Evolutionary conservation across 164 flowering plant genomes (phyloP), one percentile per base, ranked within the genome.

Genomic region (Paratinospora sagittata): DNA sequence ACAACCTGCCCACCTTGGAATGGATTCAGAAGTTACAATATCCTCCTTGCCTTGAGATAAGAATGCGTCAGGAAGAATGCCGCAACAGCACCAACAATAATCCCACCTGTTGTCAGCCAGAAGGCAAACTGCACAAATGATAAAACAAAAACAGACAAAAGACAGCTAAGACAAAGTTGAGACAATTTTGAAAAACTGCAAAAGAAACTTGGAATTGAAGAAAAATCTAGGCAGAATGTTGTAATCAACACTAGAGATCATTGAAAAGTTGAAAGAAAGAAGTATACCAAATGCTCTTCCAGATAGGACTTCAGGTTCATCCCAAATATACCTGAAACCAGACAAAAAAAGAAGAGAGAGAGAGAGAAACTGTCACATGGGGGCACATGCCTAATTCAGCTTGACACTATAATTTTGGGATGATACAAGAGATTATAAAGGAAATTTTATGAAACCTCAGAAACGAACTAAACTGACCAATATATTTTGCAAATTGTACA

Each of bases 301-400:
- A 95, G 90, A 81, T 88, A 92, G 63, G 99, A 90, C 85, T 80
- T 92, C 84, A 95, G 79, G 78, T 95, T 95, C 99, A 95, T 95
- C 79, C 99, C 99, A 80, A 95, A 95, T 83, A 95, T 92, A 74
- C 97, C 98, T 95, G 86, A 71, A 86, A 73, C 36, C 61, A 71
- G 45, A 21, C 47, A 62, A 62, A 52, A 16, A 23, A 21, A 37
- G n/a, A 21, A 6, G 12, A 63, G 58, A n/a, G n/a, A n/a, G n/a
- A n/a, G n/a, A n/a, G n/a, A 7, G 0, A 47, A 21, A 4, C 27
- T 4, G 9, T 66, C 65, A 6, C 3, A 45, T 34, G 27, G 12
- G 61, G 17, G 39, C 14, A 16, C 19, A 33, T 26, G 60, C 17
- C 12, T 16, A 17, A 3, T 52, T 52, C n/a, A 19, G 6, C 58